These are phyloP conservation scores for Zymoseptoria ardabiliae DNA, from an alignment of 2,329 filamentous ascomycete species.

Conservation along the genomic window DNA sequence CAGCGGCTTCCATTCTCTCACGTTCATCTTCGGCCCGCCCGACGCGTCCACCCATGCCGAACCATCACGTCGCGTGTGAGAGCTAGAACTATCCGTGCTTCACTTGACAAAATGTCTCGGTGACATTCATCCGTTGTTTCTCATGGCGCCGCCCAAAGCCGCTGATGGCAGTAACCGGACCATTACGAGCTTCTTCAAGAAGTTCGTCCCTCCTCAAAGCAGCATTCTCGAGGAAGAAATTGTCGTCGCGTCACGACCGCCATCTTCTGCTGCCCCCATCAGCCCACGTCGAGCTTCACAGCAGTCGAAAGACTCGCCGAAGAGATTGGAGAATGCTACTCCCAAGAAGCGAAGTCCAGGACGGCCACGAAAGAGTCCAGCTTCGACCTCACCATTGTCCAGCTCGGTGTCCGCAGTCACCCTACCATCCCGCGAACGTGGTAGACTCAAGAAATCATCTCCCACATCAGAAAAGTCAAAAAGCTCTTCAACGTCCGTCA, in stretches of 20 bases:
- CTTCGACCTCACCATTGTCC: background rate
- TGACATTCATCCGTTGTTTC: background rate
- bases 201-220: slow-evolving; percentile 26
- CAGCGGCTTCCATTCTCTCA: background rate
- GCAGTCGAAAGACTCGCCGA: background rate
- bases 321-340: background rate
- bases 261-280: background rate
- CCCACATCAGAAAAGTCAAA: background rate
- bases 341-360: background rate
- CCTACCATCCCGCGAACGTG: background rate
- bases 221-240: slow-evolving; percentile 21
- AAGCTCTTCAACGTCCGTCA: background rate
- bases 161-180: slow-evolving; percentile 3
- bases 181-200: slow-evolving; percentile 43
- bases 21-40: background rate
- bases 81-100: background rate
- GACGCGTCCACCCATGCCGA: background rate
- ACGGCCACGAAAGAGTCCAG: background rate
- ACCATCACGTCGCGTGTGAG: background rate
- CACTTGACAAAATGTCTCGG: background rate
- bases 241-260: slow-evolving; percentile 14
- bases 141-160: slow-evolving; percentile 5
- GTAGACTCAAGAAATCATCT: background rate
- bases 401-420: background rate
- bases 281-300: background rate